A percentile compares a stretch with the other conserved stretches of the same genome.
phyloP scores from a whole-genome alignment of 2,329 filamentous ascomycete species.

The Talaromyces amestolkiae region DNA sequence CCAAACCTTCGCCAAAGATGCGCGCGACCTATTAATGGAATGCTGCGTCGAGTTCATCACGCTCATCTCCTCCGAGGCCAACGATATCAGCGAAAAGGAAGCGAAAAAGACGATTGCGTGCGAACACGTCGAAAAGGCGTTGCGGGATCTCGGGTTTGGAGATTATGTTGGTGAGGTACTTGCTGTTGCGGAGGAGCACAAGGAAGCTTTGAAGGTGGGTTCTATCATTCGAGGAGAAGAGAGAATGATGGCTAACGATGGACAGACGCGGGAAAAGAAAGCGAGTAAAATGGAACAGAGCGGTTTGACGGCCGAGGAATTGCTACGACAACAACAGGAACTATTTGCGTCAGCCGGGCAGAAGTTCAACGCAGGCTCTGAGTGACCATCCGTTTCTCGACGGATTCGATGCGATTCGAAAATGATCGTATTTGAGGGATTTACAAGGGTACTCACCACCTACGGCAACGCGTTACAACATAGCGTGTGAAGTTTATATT shows the following conservation, averaged over 20 bases:
- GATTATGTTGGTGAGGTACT: conserved; percentile 88
- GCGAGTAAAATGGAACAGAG: conserved; percentile 95
- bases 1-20: conserved; percentile 89
- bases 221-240: background rate
- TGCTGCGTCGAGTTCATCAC: conserved; percentile 99
- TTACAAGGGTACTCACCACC: background rate
- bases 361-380: conserved; percentile 57
- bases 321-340: conserved; percentile 84
- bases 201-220: conserved; percentile 81
- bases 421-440: background rate
- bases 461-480: conserved; percentile 14
- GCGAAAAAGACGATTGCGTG: conserved; percentile 99
- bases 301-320: conserved; percentile 84
- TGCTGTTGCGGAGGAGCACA: conserved; percentile 85
- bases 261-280: conserved; percentile 88
- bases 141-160: conserved; percentile 86
- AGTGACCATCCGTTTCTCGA: background rate
- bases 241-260: background rate
- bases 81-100: conserved; percentile 98
- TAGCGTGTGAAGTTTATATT: conserved; percentile 17
- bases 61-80: conserved; percentile 95
- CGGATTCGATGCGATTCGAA: background rate
- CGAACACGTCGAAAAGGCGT: conserved; percentile 93
- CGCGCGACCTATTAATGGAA: conserved; percentile 91
- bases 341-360: conserved; percentile 79